These are phyloP conservation scores for Candida golubevii DNA, from an alignment of 805 yeast species.

Conservation along the genomic window DNA sequence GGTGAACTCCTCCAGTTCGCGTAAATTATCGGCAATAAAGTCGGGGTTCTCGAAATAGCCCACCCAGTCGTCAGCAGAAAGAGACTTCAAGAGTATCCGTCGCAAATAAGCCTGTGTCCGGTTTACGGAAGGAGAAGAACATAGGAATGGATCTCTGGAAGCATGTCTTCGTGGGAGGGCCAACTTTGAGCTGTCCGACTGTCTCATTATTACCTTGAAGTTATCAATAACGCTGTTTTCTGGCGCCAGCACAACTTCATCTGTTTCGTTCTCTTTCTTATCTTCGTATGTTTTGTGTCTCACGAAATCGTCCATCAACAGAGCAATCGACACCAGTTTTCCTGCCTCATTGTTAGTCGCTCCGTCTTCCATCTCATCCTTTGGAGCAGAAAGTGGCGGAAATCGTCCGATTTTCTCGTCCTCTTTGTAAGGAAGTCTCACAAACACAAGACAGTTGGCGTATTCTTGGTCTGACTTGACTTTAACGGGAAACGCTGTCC, in stretches of 20 bases:
- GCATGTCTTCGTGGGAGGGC: conserved; percentile 12
- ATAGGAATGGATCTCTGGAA: conserved; percentile 15
- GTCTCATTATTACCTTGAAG: conserved; percentile 16
- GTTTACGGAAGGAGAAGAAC: conserved; percentile 29
- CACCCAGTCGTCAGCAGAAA: conserved; percentile 8
- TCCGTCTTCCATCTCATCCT: background rate
- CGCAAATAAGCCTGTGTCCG: conserved; percentile 20
- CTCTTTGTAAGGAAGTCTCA: conserved; percentile 66
- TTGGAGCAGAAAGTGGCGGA: conserved; percentile 19
- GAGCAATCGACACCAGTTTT: conserved; percentile 9
- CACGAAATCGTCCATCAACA: conserved; percentile 33
- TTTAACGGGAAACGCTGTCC: conserved; percentile 49
- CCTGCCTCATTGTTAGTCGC: background rate
- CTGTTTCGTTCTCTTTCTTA: conserved; percentile 2
- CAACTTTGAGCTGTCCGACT: conserved; percentile 16
- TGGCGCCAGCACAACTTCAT: background rate
- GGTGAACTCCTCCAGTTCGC: conserved; percentile 14
- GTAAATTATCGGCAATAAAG: conserved; percentile 18
- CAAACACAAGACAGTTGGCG: conserved; percentile 44
- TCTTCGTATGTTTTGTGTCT: conserved; percentile 23
- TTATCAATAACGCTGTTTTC: conserved; percentile 8
- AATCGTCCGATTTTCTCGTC: conserved; percentile 65
- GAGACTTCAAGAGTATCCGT: conserved; percentile 8
- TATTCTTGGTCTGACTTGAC: conserved; percentile 7
- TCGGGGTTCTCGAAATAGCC: conserved; percentile 8